phyloP scores from a whole-genome alignment of 495 filamentous ascomycete genomes.

The Staphylotrichum longicolle region DNA sequence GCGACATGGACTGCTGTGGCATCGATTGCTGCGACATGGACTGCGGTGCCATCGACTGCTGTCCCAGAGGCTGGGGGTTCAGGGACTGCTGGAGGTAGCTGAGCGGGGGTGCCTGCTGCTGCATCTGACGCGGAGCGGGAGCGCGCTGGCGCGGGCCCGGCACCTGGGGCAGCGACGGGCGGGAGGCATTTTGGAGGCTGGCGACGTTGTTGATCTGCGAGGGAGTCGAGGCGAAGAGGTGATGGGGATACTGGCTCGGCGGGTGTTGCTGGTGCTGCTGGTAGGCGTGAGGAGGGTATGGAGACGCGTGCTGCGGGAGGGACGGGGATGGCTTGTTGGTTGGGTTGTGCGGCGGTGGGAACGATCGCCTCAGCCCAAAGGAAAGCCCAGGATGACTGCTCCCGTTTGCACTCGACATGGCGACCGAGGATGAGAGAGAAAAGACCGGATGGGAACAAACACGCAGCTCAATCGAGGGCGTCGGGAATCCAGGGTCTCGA shows the following conservation, averaged over 20 bases:
- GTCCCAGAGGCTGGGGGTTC: conserved; percentile 30
- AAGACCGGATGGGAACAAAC: conserved; percentile 18
- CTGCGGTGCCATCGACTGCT: conserved; percentile 9
- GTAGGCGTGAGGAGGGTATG: conserved; percentile 43
- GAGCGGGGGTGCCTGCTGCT: conserved; percentile 26
- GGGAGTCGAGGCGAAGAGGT: conserved; percentile 39
- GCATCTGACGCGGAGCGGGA: conserved; percentile 37
- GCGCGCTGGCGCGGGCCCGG: conserved; percentile 41
- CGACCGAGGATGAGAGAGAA: conserved; percentile 19
- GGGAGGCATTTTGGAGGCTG: conserved; percentile 40
- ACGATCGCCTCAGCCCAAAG: conserved; percentile 29
- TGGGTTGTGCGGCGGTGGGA: conserved; percentile 39
- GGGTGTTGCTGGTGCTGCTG: conserved; percentile 25
- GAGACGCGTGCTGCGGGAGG: conserved; percentile 42
- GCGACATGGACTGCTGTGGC: conserved; percentile 6
- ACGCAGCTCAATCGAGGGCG: conserved; percentile 9
- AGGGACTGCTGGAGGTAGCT: conserved; percentile 38
- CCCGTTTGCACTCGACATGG: conserved; percentile 33
- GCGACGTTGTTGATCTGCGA: conserved; percentile 35
- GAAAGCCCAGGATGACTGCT: conserved; percentile 32
- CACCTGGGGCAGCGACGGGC: conserved; percentile 37
- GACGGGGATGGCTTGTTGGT: conserved; percentile 46
- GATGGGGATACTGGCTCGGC: conserved; percentile 32
- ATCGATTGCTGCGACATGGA: background rate
- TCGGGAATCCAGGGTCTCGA: conserved; percentile 23